These are phyloP conservation scores for Cladosporium oxysporum DNA, from an alignment of 2,329 filamentous ascomycete species.

Conservation along the genomic window DNA sequence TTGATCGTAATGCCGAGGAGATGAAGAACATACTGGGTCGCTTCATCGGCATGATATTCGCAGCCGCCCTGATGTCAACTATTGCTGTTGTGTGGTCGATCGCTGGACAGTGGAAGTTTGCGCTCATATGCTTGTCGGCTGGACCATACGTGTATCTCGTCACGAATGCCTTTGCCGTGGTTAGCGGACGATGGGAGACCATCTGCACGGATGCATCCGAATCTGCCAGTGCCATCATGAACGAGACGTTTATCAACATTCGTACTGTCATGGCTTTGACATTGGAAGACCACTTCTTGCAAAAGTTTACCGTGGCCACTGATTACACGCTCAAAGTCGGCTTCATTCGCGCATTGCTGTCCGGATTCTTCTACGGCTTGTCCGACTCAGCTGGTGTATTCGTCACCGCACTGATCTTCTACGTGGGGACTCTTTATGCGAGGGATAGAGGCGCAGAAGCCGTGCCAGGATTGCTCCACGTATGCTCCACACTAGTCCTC, in stretches of 20 bases:
- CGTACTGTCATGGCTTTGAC: constrained; percentile 74
- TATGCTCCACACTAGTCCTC: constrained; percentile 82
- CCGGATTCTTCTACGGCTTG: constrained; percentile 74
- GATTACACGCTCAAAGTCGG: constrained; percentile 61
- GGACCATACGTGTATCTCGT: constrained; percentile 68
- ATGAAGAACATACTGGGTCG: constrained; percentile 80
- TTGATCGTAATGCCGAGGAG: constrained; percentile 83
- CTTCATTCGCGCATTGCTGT: constrained; percentile 64
- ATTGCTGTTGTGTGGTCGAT: constrained; percentile 76
- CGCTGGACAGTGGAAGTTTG: constrained; percentile 74
- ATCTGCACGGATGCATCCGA: constrained; percentile 65
- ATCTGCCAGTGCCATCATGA: constrained; percentile 62
- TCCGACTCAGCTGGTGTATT: constrained; percentile 72
- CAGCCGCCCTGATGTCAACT: constrained; percentile 65
- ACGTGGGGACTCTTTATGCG: constrained; percentile 71
- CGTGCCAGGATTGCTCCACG: constrained; percentile 65
- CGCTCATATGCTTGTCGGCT: constrained; percentile 68
- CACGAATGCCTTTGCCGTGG: constrained; percentile 64
- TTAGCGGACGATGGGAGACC: constrained; percentile 72
- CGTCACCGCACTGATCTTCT: constrained; percentile 78
- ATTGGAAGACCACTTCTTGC: constrained; percentile 69
- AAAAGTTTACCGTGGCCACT: constrained; percentile 60
- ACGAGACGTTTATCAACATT: constrained; percentile 77
- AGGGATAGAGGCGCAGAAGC: constrained; percentile 46
- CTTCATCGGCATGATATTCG: constrained; percentile 70